A percentile compares a stretch with the other conserved stretches of the same genome.
Conservation (phyloP, 2,329 filamentous ascomycete species). For the Aspergillus ochraceoroseus region DNA sequence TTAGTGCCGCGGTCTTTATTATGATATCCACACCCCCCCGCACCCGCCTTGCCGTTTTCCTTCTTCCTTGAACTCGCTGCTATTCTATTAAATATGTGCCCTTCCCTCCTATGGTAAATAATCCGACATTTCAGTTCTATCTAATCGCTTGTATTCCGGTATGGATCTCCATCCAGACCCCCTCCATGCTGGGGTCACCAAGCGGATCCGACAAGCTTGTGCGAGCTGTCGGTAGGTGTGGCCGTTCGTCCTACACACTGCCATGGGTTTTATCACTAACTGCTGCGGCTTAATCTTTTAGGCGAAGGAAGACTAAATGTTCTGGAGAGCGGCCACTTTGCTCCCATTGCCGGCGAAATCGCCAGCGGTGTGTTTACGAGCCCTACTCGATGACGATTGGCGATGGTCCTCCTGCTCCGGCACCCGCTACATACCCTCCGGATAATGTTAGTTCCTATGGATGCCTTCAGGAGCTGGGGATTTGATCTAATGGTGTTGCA, state of each 20-base stretch:
- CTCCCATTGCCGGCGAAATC: conserved; percentile 26
- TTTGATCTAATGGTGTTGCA: background rate
- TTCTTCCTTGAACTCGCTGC: no score
- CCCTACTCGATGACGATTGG: conserved; percentile 18
- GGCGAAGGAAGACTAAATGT: conserved; percentile 27
- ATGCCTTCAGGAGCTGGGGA: no score
- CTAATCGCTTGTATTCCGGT: no score
- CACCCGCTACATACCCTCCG: background rate
- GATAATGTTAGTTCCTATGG: conserved; percentile 4
- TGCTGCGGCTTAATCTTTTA: conserved; percentile 6
- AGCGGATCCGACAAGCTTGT: conserved; percentile 30
- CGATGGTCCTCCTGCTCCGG: background rate
- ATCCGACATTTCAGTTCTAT: no score
- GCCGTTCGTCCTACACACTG: background rate
- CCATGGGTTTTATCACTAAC: background rate
- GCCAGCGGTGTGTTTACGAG: conserved; percentile 25
- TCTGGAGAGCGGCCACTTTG: conserved; percentile 25
- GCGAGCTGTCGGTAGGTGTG: conserved; percentile 26
- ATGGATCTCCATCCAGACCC: conserved; percentile 1
- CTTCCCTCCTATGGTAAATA: no score
- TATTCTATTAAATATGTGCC: no score
- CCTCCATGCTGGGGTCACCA: conserved; percentile 12
- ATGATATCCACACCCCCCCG: no score
- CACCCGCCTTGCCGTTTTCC: no score
- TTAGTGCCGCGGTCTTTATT: no score